Evolutionary conservation across 768 basidiomycete species (phyloP), one percentile per base, ranked within the genome.

Genomic region (Russula olivacea): DNA sequence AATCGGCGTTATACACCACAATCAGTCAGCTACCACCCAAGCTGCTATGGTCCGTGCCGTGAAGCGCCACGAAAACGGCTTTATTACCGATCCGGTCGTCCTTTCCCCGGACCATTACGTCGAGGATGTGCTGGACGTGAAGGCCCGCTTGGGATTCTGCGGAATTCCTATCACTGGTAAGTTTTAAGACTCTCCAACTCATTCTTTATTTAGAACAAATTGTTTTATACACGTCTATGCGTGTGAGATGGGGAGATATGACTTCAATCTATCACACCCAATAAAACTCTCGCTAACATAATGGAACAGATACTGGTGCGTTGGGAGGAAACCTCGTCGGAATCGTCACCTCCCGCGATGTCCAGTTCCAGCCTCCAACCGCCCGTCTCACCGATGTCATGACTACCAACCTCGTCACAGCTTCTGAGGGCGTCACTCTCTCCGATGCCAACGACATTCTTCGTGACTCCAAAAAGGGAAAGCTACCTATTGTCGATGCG

Each of bases 1-100:
- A 59, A 89, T 98, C 65, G 96, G 97, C 77, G 91, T 98, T 71
- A 98, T 98, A 70, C 96, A 99, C 74, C 94, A 99, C 76, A 99
- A 98, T 75, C 91, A 93, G 74, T 68, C 86, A 1, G 71, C 93
- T 0, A 85, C 84, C 49, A 83, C 84, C 4, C 97, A 99, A 76
- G 96, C 96, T 9, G 87, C 89, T 45, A 98, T 98, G 95, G 93
- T 98, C 69, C 88, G 92, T 66, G 91, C 92, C 48, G 97, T 98
- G 34, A 99, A 99, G 76, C 87, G 95, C 70, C 96, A 95, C 73
- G 96, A 98, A 76, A 99, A 98, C 72, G 97, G 97, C 6, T 98
- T 98, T 78, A 99, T 98, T 75, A 84, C 90, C 57, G 93, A 97
- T 68, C 97, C 97, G 15, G 82, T 98, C 64, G 92, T 93, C 57